phyloP scores from a whole-genome alignment of 345 rosid genomes.

The Brassica rapa region DNA sequence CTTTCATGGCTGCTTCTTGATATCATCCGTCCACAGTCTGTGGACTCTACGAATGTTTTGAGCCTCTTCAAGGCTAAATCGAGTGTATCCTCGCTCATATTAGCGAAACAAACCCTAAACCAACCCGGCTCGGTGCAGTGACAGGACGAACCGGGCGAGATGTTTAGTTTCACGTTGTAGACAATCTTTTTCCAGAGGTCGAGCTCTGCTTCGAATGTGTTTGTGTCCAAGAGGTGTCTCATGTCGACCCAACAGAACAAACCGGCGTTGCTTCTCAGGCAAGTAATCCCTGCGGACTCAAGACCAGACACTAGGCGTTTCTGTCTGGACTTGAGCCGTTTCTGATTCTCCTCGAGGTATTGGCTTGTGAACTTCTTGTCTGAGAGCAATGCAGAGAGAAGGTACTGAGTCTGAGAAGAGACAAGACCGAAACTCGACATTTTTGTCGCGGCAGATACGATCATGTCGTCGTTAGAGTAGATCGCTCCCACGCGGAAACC shows the following conservation, averaged over 20 bases:
- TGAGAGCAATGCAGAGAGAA: constrained; percentile 65
- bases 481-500: constrained; percentile 88
- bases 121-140: constrained; percentile 85
- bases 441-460: constrained; percentile 76
- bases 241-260: constrained; percentile 87
- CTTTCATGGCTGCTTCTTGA: constrained; percentile 53
- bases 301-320: constrained; percentile 61
- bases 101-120: constrained; percentile 78
- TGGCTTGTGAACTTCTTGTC: constrained; percentile 68
- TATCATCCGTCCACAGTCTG: constrained; percentile 26
- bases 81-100: constrained; percentile 67
- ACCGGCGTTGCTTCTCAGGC: constrained; percentile 67
- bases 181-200: constrained; percentile 80
- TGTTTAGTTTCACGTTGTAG: constrained; percentile 62
- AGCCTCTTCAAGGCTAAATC: constrained; percentile 61
- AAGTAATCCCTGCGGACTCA: constrained; percentile 58
- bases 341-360: constrained; percentile 61
- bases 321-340: constrained; percentile 56
- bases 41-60: constrained; percentile 56
- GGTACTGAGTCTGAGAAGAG: constrained; percentile 78
- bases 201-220: constrained; percentile 76
- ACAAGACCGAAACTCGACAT: constrained; percentile 89
- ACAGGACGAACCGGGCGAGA: constrained; percentile 74
- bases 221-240: constrained; percentile 65
- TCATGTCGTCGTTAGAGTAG: constrained; percentile 66